These are phyloP conservation scores for Paraconiothyrium brasiliense DNA, from an alignment of 2,329 filamentous ascomycete genomes.

Conservation along the genomic window DNA sequence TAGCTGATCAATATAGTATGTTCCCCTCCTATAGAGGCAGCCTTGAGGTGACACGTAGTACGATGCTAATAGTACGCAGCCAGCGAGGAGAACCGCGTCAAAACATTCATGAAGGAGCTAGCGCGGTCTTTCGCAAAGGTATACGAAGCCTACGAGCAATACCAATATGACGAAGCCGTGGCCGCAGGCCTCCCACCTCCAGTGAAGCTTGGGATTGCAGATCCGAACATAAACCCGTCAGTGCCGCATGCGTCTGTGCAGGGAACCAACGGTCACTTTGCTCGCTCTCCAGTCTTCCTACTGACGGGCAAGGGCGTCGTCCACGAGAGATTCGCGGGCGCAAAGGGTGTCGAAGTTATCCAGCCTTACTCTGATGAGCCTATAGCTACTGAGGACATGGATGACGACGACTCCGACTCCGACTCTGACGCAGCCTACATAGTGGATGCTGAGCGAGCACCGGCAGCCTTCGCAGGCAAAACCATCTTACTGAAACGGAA, in stretches of 20 bases:
- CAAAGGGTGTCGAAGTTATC: conserved; percentile 5
- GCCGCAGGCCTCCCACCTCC: conserved; percentile 8
- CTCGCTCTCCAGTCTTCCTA: background rate
- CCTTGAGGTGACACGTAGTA: background rate
- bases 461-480: background rate
- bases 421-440: background rate
- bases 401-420: background rate
- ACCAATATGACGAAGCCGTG: conserved; percentile 5
- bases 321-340: background rate
- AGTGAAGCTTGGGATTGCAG: conserved; percentile 10
- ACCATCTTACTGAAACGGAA: conserved; percentile 3
- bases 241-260: background rate
- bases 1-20: background rate
- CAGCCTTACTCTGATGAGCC: conserved; percentile 4
- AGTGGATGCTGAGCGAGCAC: background rate
- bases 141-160: conserved; percentile 15
- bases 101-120: background rate
- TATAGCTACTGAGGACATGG: background rate
- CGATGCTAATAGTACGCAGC: background rate
- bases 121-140: conserved; percentile 6
- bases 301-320: background rate
- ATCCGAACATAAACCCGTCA: background rate
- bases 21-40: background rate
- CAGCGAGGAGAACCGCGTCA: background rate
- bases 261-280: background rate